Evolutionary conservation across 2,329 filamentous ascomycete genomes (phyloP).

Genomic region (Fusarium lateritium): DNA sequence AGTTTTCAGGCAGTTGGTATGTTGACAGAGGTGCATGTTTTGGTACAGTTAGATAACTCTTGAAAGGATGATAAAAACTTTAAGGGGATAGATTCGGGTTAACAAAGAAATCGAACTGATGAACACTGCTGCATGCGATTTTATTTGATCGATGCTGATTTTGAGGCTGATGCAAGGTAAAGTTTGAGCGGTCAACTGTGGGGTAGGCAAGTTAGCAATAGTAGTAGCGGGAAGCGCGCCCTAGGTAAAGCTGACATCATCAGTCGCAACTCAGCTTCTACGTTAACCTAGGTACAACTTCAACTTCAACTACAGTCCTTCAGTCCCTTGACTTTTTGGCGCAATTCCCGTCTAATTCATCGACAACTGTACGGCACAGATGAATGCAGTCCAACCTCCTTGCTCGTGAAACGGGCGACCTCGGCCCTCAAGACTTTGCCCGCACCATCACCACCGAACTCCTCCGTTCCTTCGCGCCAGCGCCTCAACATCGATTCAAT

Average conservation of each 20-base stretch:
- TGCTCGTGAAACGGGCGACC: slow-evolving; percentile 80
- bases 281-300: not conserved
- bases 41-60: not conserved
- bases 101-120: not conserved
- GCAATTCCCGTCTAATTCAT: not conserved
- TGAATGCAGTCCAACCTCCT: slow-evolving; percentile 83
- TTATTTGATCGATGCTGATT: slow-evolving; percentile 2
- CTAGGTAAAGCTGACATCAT: slow-evolving; percentile 48
- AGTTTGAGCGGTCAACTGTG: slow-evolving; percentile 42
- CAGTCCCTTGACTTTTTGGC: not conserved
- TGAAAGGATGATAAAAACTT: not conserved
- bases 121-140: not conserved
- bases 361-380: slow-evolving; percentile 41
- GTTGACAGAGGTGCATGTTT: slow-evolving; percentile 28
- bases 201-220: slow-evolving; percentile 29
- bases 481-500: slow-evolving; percentile 78
- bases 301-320: not conserved
- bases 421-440: slow-evolving; percentile 75
- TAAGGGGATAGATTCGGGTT: not conserved
- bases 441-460: slow-evolving; percentile 76
- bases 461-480: slow-evolving; percentile 77
- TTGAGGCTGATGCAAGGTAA: slow-evolving; percentile 26
- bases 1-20: slow-evolving; percentile 7
- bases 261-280: slow-evolving; percentile 2
- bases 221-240: slow-evolving; percentile 30